These are phyloP conservation scores for Penicillium sclerotigenum DNA, from an alignment of 2,329 filamentous ascomycete genomes.

Conservation along the genomic window DNA sequence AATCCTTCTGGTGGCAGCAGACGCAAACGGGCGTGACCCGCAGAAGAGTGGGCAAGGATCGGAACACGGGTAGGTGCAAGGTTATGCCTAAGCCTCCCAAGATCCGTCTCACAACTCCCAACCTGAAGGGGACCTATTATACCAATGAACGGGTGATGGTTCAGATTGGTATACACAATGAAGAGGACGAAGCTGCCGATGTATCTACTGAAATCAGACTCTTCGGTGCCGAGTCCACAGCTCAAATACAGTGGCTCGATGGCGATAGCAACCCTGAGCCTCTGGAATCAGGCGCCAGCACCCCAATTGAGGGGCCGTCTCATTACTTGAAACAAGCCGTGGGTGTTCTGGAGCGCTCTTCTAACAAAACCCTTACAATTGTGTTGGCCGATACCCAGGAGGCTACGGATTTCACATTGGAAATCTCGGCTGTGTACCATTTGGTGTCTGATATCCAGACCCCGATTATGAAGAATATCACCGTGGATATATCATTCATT, in stretches of 20 bases:
- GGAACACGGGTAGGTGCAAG: constrained; percentile 57
- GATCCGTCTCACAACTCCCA: constrained; percentile 68
- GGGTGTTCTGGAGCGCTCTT: constrained; percentile 35
- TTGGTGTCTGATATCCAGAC: constrained; percentile 76
- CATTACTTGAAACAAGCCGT: constrained; percentile 36
- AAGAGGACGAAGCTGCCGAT: constrained; percentile 74
- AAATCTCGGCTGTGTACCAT: constrained; percentile 72
- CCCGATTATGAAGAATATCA: constrained; percentile 69
- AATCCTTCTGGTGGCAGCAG: constrained; percentile 45
- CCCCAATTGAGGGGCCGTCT: constrained; percentile 27
- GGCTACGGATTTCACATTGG: constrained; percentile 63
- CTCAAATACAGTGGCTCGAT: constrained; percentile 49
- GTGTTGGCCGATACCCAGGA: constrained; percentile 53
- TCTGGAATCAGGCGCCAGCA: constrained; percentile 22
- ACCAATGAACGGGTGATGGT: constrained; percentile 74
- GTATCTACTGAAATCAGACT: constrained; percentile 68
- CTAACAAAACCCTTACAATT: constrained; percentile 33
- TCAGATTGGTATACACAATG: constrained; percentile 69
- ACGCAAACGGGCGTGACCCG: constrained; percentile 34
- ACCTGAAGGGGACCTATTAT: constrained; percentile 71
- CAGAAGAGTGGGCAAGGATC: constrained; percentile 44
- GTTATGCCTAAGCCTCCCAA: constrained; percentile 90
- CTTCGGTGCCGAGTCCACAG: constrained; percentile 54
- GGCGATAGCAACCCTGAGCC: constrained; percentile 26
- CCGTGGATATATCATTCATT: constrained; percentile 68